Evolutionary conservation across 1,139 yeast species (phyloP).

Genomic region (Meyerozyma smithsonii): DNA sequence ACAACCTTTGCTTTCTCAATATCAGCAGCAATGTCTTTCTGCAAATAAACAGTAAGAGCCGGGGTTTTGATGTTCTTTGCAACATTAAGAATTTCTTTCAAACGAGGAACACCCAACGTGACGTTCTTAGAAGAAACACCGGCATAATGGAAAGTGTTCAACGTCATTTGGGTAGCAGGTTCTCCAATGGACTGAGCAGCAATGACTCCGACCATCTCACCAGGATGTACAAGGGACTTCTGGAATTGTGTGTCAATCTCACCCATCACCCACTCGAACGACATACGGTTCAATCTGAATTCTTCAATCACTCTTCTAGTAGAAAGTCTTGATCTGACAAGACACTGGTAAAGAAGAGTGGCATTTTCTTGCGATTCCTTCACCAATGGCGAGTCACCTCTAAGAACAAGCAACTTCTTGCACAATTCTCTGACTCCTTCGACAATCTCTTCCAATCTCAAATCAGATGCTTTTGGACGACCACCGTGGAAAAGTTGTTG

Average conservation of each 20-base stretch:
- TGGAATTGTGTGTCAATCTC: constrained; percentile 92
- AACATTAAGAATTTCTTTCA: constrained; percentile 97
- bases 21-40: constrained; percentile 75
- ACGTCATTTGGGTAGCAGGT: constrained; percentile 99
- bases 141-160: constrained; percentile 99
- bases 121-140: constrained; percentile 99
- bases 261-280: constrained; percentile 95
- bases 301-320: constrained; percentile 90
- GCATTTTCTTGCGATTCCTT: constrained; percentile 93
- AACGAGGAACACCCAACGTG: constrained; percentile 98
- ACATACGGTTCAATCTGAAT: constrained; percentile 74
- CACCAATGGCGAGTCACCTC: constrained; percentile 73
- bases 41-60: constrained; percentile 84
- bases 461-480: constrained; percentile 83
- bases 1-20: constrained; percentile 92
- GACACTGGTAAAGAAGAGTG: constrained; percentile 81
- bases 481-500: constrained; percentile 96
- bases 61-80: constrained; percentile 99
- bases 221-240: constrained; percentile 92
- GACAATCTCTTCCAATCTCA: constrained; percentile 78
- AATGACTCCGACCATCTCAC: constrained; percentile 99
- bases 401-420: constrained; percentile 64
- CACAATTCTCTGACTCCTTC: constrained; percentile 68
- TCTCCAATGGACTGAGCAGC: constrained; percentile 99
- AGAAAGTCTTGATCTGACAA: constrained; percentile 88